Percentiles rank a stretch among this genome's conserved stretches.
phyloP scores from a whole-genome alignment of 331 rosid genomes.

The Malus hybrid region DNA sequence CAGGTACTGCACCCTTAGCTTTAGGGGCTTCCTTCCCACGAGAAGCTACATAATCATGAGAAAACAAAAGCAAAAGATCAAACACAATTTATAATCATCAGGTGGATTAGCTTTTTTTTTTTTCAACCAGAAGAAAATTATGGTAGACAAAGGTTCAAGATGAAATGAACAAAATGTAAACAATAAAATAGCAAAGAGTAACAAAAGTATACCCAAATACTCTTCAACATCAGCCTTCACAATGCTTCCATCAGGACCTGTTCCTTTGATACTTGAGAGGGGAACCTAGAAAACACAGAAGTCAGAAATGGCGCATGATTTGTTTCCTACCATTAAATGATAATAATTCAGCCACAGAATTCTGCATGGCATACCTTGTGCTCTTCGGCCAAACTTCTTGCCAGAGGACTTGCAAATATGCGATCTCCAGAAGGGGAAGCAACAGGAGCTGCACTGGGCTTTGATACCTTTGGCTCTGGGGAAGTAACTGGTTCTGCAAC shows the following conservation, averaged over 20 bases:
- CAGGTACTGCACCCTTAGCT: conserved; percentile 50
- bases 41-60: conserved; percentile 55
- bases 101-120: conserved; percentile 7
- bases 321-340: conserved; percentile 4
- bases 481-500: conserved; percentile 49
- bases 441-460: conserved; percentile 45
- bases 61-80: not conserved
- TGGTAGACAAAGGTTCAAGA: not conserved
- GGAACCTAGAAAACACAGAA: conserved; percentile 45
- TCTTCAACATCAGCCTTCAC: conserved; percentile 94
- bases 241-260: conserved; percentile 88
- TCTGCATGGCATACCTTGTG: conserved; percentile 51
- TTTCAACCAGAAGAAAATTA: conserved; percentile 1
- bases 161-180: not conserved
- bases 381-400: conserved; percentile 90
- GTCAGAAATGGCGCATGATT: conserved; percentile 5
- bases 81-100: conserved; percentile 3
- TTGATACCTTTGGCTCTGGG: conserved; percentile 57
- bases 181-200: conserved; percentile 6
- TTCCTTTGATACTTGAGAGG: conserved; percentile 86
- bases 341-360: conserved; percentile 10
- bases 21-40: conserved; percentile 61
- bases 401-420: conserved; percentile 88
- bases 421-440: conserved; percentile 66
- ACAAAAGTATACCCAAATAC: conserved; percentile 59